Base-by-base conservation (phyloP, 805 yeast genomes). In the Scheffersomyces spartinae region DNA sequence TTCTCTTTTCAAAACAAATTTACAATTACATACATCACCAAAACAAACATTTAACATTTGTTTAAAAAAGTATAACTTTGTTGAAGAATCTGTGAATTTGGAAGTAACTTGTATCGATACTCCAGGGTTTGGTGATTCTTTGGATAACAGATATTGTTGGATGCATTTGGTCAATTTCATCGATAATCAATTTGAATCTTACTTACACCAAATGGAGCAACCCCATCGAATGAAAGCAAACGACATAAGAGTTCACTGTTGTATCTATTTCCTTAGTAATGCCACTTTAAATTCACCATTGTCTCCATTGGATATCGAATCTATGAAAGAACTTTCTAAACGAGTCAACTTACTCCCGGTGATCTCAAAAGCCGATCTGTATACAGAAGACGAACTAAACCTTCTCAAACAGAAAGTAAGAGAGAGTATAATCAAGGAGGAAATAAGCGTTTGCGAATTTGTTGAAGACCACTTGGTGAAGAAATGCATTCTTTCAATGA, bases 71-170 rank as follows among this genome's bases (percentile, higher is more conserved):
- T n/a, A n/a, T n/a, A n/a, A n/a, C n/a, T n/a, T 91, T 35, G 96
- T 84, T 50, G 98, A 91, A 58, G 85, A 81, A 46, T 95, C 94
- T 20, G 96, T 91, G 34, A 77, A 76, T 44, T 71, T 91, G 45
- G 77, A 73, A 35, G 66, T 91, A 45, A 78, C 82, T 22, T 81
- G 88, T 23, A 69, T 91, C 38, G 88, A 84, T 42, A 73, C 96
- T 17, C 94, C 94, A 19, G 97, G 96, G 1, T 91, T 84, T 52
- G 98, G 95, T 40, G 95, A 84, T 40, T 71, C 73, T 24, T 74
- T 91, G 45, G 81, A 84, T 59, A 83, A 81, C 49, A 54, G 71
- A 11, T 73, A 76, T 34, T 61, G 82, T 19, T 81, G n/a, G n/a
- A n/a, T n/a, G n/a, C n/a, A n/a, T n/a, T n/a, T n/a, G n/a, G n/a